Evolutionary conservation across 495 filamentous ascomycete genomes (phyloP), one percentile per base, ranked within the genome.

Genomic region (Penicillium tannophilum): DNA sequence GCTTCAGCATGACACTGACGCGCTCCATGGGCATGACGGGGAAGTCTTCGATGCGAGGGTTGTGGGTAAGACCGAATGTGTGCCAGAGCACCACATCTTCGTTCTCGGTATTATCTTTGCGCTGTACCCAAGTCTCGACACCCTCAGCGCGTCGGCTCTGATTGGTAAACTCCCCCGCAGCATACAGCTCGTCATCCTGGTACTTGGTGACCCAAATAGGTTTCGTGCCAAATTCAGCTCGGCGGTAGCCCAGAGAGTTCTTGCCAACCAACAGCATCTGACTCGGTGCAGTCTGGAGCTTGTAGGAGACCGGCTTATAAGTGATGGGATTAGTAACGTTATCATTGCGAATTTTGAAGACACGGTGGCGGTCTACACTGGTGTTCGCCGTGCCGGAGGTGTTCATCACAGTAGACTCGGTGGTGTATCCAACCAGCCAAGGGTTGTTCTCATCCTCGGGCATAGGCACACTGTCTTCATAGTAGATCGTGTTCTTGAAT

Each of bases 131-230:
- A 0, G 75, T 71, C 39, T 84, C 76, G 6, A 86, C 82, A 4
- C 84, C 84, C 10, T 75, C 65, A 0, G 88, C 89, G 16, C 83
- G 84, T 30, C 82, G 77, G 36, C 85, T 88, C 75, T 96, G 92
- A 67, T 95, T 97, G 4, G 92, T 96, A 71, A 92, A 96, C 67
- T 87, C 83, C 7, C 92, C 92, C 8, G 87, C 91, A 0, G 92
- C 86, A 66, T 85, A 96, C 4, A 95, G 73, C 70, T 97, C 92
- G 7, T 80, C 85, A 55, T 95, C 92, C 42, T 76, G 79, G 69
- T 95, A 89, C 20, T 82, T 83, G 1, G 90, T 92, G 5, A 93
- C 85, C 77, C 92, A 97, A 49, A 97, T 79, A 52, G 89, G 88
- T 60, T 87, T 87, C 63, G 89, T 90, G 0, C 88, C 89, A 63